These are phyloP conservation scores for Chloromonas sp. DNA, from an alignment of 163 green algal species.

Conservation along the genomic window DNA sequence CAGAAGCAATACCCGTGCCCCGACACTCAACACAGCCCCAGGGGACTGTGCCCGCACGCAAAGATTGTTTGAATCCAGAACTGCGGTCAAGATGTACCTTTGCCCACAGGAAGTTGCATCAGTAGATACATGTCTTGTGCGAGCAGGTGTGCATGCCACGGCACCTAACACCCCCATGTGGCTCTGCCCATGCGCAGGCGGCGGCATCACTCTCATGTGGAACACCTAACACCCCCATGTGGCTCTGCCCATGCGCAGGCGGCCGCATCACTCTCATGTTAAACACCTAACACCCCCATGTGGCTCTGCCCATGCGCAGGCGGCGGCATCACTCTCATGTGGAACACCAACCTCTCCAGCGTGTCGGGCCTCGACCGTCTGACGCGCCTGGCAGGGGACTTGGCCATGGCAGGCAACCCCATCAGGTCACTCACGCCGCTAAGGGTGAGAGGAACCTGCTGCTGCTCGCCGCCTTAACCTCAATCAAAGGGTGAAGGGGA, in stretches of 20 bases:
- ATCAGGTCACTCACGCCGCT: neutral
- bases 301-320: too few relatives aligned
- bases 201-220: neutral
- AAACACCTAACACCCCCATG: too few relatives aligned
- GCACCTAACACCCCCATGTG: neutral
- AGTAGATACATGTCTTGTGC: neutral
- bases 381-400: neutral
- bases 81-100: too few relatives aligned
- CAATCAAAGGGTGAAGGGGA: neutral
- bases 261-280: too few relatives aligned
- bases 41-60: too few relatives aligned
- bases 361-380: neutral
- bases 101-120: neutral
- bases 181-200: too few relatives aligned
- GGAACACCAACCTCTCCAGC: neutral
- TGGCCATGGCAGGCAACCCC: neutral
- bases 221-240: neutral
- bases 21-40: too few relatives aligned
- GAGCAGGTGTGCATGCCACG: neutral
- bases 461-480: too few relatives aligned
- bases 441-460: neutral
- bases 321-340: conserved; percentile 2
- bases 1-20: too few relatives aligned
- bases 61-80: too few relatives aligned
- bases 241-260: too few relatives aligned